Conservation (phyloP, 2,329 filamentous ascomycete genomes). For the Pseudogymnoascus sp. region DNA sequence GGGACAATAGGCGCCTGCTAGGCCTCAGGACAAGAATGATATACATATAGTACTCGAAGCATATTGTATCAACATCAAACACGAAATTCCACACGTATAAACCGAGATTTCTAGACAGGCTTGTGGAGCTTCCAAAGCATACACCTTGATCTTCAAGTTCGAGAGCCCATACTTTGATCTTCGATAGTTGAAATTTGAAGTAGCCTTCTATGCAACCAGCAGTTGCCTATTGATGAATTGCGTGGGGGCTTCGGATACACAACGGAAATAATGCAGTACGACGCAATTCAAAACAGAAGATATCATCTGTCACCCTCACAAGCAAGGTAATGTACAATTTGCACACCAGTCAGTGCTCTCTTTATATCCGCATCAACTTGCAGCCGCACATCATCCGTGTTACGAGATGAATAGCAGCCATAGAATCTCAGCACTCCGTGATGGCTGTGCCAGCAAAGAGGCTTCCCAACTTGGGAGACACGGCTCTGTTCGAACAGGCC, state of each 20-base stretch:
- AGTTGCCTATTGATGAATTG: background rate
- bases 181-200: background rate
- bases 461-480: constrained; percentile 9
- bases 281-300: background rate
- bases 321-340: background rate
- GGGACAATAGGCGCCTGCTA: background rate
- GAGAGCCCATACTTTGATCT: background rate
- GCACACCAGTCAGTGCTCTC: constrained; percentile 9
- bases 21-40: background rate
- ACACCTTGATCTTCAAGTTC: background rate
- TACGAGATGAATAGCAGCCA: background rate
- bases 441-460: background rate
- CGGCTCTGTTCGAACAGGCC: constrained; percentile 2
- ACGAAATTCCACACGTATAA: background rate
- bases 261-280: background rate
- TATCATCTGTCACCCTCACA: background rate
- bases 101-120: background rate
- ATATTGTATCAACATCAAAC: background rate
- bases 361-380: background rate
- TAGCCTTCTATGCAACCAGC: background rate
- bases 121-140: background rate
- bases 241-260: background rate
- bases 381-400: background rate
- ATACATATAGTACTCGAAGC: background rate
- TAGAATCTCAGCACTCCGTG: background rate